Evolutionary conservation across 495 filamentous ascomycete species (phyloP).

Genomic region (Aspergillus campestris): DNA sequence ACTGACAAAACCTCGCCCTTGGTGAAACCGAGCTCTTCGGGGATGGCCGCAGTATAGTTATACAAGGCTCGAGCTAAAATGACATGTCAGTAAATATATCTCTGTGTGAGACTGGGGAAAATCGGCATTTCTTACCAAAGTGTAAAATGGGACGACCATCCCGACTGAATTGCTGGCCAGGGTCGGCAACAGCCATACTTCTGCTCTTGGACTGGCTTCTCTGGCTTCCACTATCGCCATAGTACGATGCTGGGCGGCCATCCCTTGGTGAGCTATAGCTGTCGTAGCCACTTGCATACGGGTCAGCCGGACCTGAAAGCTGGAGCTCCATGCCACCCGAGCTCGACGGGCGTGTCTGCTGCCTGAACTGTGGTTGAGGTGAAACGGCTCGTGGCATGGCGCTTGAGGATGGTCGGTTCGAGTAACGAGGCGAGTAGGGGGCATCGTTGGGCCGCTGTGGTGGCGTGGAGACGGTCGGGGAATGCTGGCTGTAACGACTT

Average conservation of each 20-base stretch:
- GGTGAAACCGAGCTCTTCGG: constrained; percentile 85
- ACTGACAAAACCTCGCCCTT: constrained; percentile 91
- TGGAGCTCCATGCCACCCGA: constrained; percentile 74
- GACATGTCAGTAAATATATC: constrained; percentile 7
- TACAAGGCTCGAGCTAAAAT: constrained; percentile 80
- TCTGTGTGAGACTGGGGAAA: neutral
- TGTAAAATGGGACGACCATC: constrained; percentile 86
- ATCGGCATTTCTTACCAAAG: constrained; percentile 60
- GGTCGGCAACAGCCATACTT: constrained; percentile 56
- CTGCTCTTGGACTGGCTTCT: constrained; percentile 62
- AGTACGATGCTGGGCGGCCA: constrained; percentile 48
- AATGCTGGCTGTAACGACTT: constrained; percentile 29
- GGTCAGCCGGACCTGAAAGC: constrained; percentile 49
- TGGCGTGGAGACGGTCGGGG: constrained; percentile 21
- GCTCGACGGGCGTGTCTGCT: constrained; percentile 56
- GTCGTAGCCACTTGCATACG: constrained; percentile 40
- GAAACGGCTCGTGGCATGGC: constrained; percentile 45
- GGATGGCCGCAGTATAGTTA: constrained; percentile 87
- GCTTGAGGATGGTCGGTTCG: constrained; percentile 30
- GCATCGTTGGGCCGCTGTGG: constrained; percentile 49
- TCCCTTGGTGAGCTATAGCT: constrained; percentile 46
- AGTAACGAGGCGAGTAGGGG: constrained; percentile 44
- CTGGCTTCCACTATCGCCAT: constrained; percentile 43
- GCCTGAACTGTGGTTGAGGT: constrained; percentile 46
- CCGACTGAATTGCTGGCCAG: constrained; percentile 63